phyloP scores from a whole-genome alignment of 2,329 filamentous ascomycete genomes.

The Fusarium duplospermum region DNA sequence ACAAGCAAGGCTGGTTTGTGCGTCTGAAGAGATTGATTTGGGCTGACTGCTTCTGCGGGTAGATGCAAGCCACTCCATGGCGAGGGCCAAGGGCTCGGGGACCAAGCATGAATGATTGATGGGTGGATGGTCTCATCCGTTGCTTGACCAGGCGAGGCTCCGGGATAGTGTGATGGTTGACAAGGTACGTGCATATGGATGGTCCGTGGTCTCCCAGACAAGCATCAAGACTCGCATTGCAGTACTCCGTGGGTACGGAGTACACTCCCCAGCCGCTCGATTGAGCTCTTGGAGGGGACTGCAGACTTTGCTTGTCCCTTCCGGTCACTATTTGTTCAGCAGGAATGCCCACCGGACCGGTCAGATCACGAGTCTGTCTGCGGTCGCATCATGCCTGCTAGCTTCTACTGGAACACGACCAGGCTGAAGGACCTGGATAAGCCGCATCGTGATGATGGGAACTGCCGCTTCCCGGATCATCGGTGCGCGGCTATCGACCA shows the following conservation, averaged over 20 bases:
- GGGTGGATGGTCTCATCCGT: background rate
- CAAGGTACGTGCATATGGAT: constrained; percentile 13
- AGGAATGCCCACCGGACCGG: constrained; percentile 8
- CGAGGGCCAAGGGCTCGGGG: background rate
- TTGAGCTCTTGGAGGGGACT: background rate
- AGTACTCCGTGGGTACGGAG: background rate
- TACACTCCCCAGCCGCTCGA: background rate
- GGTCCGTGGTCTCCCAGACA: background rate
- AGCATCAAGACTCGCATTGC: background rate
- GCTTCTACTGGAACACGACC: background rate
- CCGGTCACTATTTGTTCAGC: constrained; percentile 3
- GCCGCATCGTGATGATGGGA: constrained; percentile 4
- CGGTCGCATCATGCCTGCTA: background rate
- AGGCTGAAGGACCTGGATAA: background rate
- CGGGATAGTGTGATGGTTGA: constrained; percentile 1
- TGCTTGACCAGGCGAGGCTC: background rate
- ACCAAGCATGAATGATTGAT: background rate
- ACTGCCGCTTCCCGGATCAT: constrained; percentile 12
- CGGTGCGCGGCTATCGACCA: constrained; percentile 18
- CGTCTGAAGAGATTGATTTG: constrained; percentile 17
- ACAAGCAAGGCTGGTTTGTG: constrained; percentile 12
- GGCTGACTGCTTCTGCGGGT: constrained; percentile 2
- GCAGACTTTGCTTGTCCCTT: constrained; percentile 3
- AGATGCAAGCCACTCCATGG: background rate
- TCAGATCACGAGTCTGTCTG: background rate